These are phyloP conservation scores for Hansenula sp. DNA, from an alignment of 1,139 yeast species.

Conservation along the genomic window DNA sequence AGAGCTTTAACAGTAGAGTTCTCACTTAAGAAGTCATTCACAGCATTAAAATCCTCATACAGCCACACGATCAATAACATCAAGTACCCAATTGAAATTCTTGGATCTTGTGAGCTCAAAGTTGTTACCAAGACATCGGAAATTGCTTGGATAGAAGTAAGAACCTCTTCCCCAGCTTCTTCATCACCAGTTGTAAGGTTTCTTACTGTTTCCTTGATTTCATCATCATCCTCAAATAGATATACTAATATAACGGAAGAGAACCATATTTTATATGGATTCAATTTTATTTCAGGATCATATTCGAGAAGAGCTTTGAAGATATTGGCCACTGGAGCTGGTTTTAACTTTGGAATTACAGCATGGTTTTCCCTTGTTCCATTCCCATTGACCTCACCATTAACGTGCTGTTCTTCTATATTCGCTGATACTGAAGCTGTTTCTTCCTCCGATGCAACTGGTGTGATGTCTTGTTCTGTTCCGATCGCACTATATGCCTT, in stretches of 20 bases:
- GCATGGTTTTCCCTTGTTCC: background rate
- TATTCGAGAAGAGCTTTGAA: conserved; percentile 71
- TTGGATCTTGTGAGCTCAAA: conserved; percentile 60
- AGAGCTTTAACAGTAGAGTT: conserved; percentile 62
- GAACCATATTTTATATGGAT: conserved; percentile 89
- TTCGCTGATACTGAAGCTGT: background rate
- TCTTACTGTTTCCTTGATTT: conserved; percentile 39
- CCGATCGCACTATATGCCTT: background rate
- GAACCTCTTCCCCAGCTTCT: conserved; percentile 67
- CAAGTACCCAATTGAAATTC: conserved; percentile 75
- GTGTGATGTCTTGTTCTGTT: too few species aligned
- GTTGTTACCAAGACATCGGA: conserved; percentile 71
- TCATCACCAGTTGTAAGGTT: conserved; percentile 62
- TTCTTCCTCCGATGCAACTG: background rate
- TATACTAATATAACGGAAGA: conserved; percentile 64
- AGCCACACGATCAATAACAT: conserved; percentile 76
- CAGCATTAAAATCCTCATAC: conserved; percentile 73
- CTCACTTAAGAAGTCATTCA: conserved; percentile 71
- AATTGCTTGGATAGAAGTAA: conserved; percentile 73
- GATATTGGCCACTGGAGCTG: conserved; percentile 40
- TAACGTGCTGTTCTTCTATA: background rate
- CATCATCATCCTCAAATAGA: conserved; percentile 52
- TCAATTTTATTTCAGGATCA: conserved; percentile 68
- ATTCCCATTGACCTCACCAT: background rate
- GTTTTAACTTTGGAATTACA: conserved; percentile 4